These are phyloP conservation scores for Tetrapisispora arboricola DNA, from an alignment of 805 yeast species.

Conservation along the genomic window DNA sequence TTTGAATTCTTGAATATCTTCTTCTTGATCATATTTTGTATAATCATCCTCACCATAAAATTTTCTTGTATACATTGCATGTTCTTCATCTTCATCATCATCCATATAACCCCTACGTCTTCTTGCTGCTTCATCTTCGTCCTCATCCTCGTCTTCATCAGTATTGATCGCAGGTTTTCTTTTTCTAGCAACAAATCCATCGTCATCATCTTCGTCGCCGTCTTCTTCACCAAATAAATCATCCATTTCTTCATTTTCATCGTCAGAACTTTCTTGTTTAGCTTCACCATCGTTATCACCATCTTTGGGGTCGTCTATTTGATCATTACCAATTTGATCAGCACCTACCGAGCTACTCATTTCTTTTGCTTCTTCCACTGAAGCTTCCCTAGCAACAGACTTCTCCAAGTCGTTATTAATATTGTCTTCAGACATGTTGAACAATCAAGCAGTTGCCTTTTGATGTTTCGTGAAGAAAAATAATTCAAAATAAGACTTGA, in stretches of 20 bases:
- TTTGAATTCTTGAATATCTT: slow-evolving; percentile 27
- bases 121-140: slow-evolving; percentile 11
- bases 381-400: too few relatives aligned
- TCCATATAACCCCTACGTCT: slow-evolving; percentile 19
- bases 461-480: too few relatives aligned
- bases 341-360: too few relatives aligned
- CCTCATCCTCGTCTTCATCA: slow-evolving; percentile 19
- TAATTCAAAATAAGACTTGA: too few relatives aligned
- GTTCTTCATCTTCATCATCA: slow-evolving; percentile 31
- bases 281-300: background rate
- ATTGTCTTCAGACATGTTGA: too few relatives aligned
- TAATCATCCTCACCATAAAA: slow-evolving; percentile 27
- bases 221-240: slow-evolving; percentile 36
- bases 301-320: background rate
- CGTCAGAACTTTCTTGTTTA: slow-evolving; percentile 8
- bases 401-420: too few relatives aligned
- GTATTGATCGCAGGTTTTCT: background rate
- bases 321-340: background rate
- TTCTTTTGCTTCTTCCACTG: too few relatives aligned
- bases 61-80: slow-evolving; percentile 27
- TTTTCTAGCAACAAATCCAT: slow-evolving; percentile 6
- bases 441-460: too few relatives aligned
- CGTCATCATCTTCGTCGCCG: slow-evolving; percentile 21
- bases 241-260: slow-evolving; percentile 31
- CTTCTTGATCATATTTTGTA: slow-evolving; percentile 24